Evolutionary conservation across 164 flowering plant species (phyloP), one percentile per base, ranked within the genome.

Genomic region (Berberis vulgaris): DNA sequence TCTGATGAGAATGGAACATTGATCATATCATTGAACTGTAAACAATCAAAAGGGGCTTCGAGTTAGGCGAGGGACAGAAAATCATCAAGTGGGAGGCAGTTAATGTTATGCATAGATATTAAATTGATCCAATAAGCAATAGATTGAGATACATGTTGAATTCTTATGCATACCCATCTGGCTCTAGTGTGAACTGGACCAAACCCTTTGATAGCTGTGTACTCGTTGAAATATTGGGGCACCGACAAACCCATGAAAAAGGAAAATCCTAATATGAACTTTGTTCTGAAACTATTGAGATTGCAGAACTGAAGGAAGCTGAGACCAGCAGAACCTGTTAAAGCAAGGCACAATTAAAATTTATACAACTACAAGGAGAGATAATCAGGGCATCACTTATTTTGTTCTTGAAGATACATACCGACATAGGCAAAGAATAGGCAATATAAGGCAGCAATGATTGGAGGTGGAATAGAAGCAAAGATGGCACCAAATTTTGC

Each of bases 401-500:
- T 45, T 13, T 11, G 49, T 44, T 57, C 45, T 43, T 42, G 10
- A 57, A 3, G 43, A 58, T 41, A 78, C 96, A 40, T 83, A 94
- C 99, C 99, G 49, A 94, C 96, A 69, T 90, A 88, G 3, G 85
- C 98, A 71, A 91, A 94, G 88, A 94, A 87, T 55, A 94, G 76
- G 75, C 98, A 94, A 62, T 90, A 94, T 46, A 90, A 67, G 67
- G 98, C 98, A 60, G 89, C 95, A 57, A 94, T 39, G 39, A 93
- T 93, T 38, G 98, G 86, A 41, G 85, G 78, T 45, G 97, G 98
- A 62, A 93, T 90, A 43, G 97, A 90, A 45, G 98, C 98, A 71
- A 93, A 93, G 53, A 93, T 76, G 40, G 98, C 97, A 73, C 98
- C 98, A 73, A 94, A 91, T 78, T 94, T 94, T 49, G 97, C 98